phyloP scores from a whole-genome alignment of 2,329 filamentous ascomycete species.

The Penicillium fuscoglaucum region DNA sequence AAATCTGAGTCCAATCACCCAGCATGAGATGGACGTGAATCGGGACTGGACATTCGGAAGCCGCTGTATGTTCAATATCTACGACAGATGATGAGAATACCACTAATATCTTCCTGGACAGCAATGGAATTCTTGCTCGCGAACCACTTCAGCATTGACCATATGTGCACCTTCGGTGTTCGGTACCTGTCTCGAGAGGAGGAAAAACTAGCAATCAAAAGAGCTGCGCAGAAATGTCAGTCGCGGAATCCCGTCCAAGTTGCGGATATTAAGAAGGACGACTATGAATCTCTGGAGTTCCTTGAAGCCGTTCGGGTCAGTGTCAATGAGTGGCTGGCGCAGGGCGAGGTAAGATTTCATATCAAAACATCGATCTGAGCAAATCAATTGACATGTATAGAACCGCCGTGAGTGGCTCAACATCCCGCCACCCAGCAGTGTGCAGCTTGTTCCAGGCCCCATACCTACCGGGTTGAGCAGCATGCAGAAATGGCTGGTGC shows the following conservation, averaged over 20 bases:
- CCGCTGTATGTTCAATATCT: constrained; percentile 42
- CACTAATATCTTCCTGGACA: constrained; percentile 21
- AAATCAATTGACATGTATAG: constrained; percentile 14
- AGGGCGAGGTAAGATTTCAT: constrained; percentile 22
- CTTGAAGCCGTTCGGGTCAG: constrained; percentile 48
- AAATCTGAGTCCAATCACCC: constrained; percentile 57
- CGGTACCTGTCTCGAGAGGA: constrained; percentile 64
- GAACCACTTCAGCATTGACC: constrained; percentile 59
- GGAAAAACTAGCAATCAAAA: constrained; percentile 50
- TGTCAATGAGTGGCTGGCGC: constrained; percentile 49
- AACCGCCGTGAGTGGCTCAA: constrained; percentile 46
- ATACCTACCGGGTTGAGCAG: constrained; percentile 48
- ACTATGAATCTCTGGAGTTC: constrained; percentile 55
- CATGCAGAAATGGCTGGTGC: constrained; percentile 65
- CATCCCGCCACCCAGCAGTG: constrained; percentile 38
- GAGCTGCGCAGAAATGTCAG: constrained; percentile 46
- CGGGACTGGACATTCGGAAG: constrained; percentile 61
- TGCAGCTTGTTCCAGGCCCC: constrained; percentile 17
- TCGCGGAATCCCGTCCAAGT: constrained; percentile 30
- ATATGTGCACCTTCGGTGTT: constrained; percentile 58
- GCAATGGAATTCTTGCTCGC: constrained; percentile 62
- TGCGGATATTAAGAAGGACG: constrained; percentile 54
- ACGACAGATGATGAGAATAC: background rate
- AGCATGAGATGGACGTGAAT: constrained; percentile 57
- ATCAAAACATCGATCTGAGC: background rate